These are phyloP conservation scores for Pleurotus eryngii DNA, from an alignment of 768 basidiomycete genomes.

Conservation along the genomic window DNA sequence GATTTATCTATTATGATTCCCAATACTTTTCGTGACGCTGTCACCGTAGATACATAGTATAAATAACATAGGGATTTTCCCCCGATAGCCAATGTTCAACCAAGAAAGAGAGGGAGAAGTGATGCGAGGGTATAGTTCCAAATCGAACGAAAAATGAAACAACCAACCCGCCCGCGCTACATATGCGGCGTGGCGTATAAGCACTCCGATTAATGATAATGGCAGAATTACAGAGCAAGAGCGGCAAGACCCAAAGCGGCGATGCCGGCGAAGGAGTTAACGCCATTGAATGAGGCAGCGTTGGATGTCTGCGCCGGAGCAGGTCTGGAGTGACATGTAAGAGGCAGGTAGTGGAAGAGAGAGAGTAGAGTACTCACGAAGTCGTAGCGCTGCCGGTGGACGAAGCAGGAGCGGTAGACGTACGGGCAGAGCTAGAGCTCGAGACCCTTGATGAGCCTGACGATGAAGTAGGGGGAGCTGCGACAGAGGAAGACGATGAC, in stretches of 20 bases:
- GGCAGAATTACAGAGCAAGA: slow-evolving; percentile 36
- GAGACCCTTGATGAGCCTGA: background rate
- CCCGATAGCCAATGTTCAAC: too few species aligned
- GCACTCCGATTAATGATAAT: background rate
- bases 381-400: background rate
- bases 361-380: background rate
- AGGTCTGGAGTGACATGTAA: background rate
- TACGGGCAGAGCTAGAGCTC: slow-evolving; percentile 6
- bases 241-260: slow-evolving; percentile 43
- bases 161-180: too few species aligned
- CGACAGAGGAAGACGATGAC: slow-evolving; percentile 12
- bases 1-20: background rate
- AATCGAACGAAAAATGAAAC: background rate
- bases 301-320: slow-evolving; percentile 5
- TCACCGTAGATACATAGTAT: background rate
- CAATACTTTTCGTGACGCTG: slow-evolving; percentile 6
- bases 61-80: background rate
- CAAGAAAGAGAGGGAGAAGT: too few species aligned
- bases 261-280: slow-evolving; percentile 31
- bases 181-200: too few species aligned
- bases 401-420: slow-evolving; percentile 9
- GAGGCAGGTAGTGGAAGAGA: background rate
- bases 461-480: slow-evolving; percentile 7
- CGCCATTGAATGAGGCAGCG: slow-evolving; percentile 11
- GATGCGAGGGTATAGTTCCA: too few species aligned